These are phyloP conservation scores for Metarhizium humberi DNA, from an alignment of 2,329 filamentous ascomycete genomes.

Conservation along the genomic window DNA sequence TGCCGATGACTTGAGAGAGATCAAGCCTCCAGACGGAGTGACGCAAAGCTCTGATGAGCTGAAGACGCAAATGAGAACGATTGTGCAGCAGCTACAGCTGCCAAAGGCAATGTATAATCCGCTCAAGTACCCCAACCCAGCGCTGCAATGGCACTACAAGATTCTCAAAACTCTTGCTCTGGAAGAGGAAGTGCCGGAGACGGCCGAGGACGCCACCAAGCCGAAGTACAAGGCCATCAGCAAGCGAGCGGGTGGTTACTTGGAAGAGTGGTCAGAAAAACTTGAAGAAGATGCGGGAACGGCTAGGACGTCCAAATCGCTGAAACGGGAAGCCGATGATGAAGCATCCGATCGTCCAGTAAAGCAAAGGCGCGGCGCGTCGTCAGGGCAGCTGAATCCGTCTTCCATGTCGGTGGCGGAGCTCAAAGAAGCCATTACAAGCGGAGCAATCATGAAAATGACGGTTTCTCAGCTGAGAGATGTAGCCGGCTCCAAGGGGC, in stretches of 20 bases:
- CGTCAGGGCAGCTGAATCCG: conserved; percentile 22
- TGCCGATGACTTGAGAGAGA: conserved; percentile 75
- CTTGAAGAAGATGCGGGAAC: conserved; percentile 47
- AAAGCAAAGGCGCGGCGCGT: conserved; percentile 34
- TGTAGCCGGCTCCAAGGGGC: conserved; percentile 34
- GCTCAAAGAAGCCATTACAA: conserved; percentile 34
- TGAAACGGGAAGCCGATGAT: conserved; percentile 45
- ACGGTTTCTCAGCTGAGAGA: conserved; percentile 44
- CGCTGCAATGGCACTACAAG: conserved; percentile 93
- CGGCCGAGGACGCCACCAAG: conserved; percentile 64
- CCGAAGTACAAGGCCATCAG: conserved; percentile 83
- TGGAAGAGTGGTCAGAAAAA: conserved; percentile 65
- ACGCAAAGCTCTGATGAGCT: conserved; percentile 58
- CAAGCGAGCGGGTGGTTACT: conserved; percentile 73
- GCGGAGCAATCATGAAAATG: conserved; percentile 41
- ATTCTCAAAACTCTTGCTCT: conserved; percentile 87
- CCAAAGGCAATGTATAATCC: conserved; percentile 82
- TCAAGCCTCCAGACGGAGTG: conserved; percentile 49
- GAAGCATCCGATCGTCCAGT: conserved; percentile 29
- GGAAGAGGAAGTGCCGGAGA: conserved; percentile 79
- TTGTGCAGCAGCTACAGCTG: conserved; percentile 80
- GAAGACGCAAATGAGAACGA: conserved; percentile 70
- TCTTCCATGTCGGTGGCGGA: conserved; percentile 34
- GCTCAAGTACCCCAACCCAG: conserved; percentile 79
- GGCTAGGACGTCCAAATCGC: conserved; percentile 27